phyloP scores from a whole-genome alignment of 345 rosid species.

The Dipteronia sinensis region DNA sequence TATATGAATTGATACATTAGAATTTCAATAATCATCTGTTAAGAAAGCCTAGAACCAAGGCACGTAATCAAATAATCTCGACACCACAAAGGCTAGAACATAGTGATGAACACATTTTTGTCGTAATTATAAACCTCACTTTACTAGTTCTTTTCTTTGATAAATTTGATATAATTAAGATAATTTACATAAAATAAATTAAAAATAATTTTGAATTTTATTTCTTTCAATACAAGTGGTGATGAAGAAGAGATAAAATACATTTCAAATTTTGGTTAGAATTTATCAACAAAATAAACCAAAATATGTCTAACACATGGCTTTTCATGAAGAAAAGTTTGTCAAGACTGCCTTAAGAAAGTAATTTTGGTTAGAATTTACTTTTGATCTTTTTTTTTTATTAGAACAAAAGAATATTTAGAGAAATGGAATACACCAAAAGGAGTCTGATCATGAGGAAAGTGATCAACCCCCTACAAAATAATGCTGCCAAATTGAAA shows the following conservation, averaged over 20 bases:
- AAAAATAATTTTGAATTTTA: not conserved
- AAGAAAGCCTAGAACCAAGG: not conserved
- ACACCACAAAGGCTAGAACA: not conserved
- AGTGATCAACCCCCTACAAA: not conserved
- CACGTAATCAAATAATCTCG: not conserved
- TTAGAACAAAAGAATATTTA: not conserved
- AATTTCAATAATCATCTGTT: not conserved
- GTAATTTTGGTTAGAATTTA: not conserved
- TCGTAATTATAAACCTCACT: not conserved
- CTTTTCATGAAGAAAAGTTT: not conserved
- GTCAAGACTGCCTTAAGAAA: no score
- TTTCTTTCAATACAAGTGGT: no score
- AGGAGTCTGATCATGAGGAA: not conserved
- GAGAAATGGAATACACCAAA: not conserved
- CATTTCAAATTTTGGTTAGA: not conserved
- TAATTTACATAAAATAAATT: no score
- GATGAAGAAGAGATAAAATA: not conserved
- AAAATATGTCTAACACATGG: not conserved
- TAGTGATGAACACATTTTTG: not conserved
- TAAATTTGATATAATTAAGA: no score
- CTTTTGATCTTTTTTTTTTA: no score
- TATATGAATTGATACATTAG: not conserved
- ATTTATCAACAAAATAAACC: not conserved
- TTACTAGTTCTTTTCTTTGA: no score
- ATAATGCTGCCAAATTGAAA: not conserved